Evolutionary conservation across 2,329 filamentous ascomycete species (phyloP).

Genomic region (Didymella pinodella): DNA sequence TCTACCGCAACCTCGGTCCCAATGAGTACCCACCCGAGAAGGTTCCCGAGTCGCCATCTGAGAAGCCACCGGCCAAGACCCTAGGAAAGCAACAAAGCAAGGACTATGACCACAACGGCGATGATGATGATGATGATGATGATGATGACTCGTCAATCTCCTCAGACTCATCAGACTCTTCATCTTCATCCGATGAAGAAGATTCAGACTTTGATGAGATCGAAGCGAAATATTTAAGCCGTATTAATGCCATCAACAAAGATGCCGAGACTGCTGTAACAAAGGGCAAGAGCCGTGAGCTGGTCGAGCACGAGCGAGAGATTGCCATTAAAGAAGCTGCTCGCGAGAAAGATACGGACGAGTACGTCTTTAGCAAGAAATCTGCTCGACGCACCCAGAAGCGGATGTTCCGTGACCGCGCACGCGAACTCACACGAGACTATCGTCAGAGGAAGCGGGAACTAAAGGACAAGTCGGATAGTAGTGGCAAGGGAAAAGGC

Average conservation of each 20-base stretch:
- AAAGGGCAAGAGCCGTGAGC: constrained; percentile 34
- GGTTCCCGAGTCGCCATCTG: neutral
- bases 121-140: constrained; percentile 23
- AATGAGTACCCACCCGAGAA: constrained; percentile 7
- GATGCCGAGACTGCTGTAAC: constrained; percentile 23
- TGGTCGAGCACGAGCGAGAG: constrained; percentile 37
- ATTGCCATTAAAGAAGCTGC: constrained; percentile 37
- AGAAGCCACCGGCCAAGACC: constrained; percentile 1
- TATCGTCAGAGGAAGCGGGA: constrained; percentile 30
- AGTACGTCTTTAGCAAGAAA: constrained; percentile 32
- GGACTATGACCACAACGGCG: constrained; percentile 23
- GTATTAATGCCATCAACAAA: constrained; percentile 37
- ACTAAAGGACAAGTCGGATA: constrained; percentile 23
- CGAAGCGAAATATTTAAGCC: constrained; percentile 23
- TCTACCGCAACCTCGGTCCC: constrained; percentile 20
- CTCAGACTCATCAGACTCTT: constrained; percentile 34
- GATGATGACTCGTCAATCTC: constrained; percentile 32
- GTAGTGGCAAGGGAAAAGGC: constrained; percentile 30
- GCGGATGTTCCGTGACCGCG: constrained; percentile 20
- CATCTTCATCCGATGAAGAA: constrained; percentile 23
- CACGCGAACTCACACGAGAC: constrained; percentile 29
- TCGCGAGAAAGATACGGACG: constrained; percentile 26
- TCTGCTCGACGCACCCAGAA: constrained; percentile 26
- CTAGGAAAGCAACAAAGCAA: constrained; percentile 14
- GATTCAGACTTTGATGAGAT: constrained; percentile 12